These are phyloP conservation scores for Lecanosticta acicola DNA, from an alignment of 2,329 filamentous ascomycete species.

Conservation along the genomic window DNA sequence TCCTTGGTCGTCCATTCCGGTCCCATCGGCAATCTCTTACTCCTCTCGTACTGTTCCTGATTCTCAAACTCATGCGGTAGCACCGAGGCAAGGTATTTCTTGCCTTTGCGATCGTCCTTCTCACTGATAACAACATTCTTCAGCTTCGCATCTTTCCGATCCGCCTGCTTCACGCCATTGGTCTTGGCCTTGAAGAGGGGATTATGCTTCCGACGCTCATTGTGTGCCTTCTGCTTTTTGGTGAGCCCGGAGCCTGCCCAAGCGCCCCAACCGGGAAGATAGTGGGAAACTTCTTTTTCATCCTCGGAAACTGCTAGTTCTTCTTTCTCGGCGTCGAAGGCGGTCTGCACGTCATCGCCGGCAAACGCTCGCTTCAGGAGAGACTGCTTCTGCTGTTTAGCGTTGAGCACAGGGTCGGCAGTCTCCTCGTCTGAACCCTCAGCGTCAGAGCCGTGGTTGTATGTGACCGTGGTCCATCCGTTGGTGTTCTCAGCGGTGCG, in stretches of 20 bases:
- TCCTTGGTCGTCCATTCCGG: slow-evolving; percentile 97
- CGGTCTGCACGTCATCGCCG: slow-evolving; percentile 72
- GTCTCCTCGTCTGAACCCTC: slow-evolving; percentile 23
- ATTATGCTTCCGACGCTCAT: slow-evolving; percentile 45
- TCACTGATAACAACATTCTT: slow-evolving; percentile 87
- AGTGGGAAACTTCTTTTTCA: slow-evolving; percentile 73
- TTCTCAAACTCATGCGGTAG: slow-evolving; percentile 89
- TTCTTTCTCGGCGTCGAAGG: slow-evolving; percentile 77
- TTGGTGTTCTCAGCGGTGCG: slow-evolving; percentile 31
- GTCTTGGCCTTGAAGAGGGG: slow-evolving; percentile 56
- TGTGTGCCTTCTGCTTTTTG: slow-evolving; percentile 60
- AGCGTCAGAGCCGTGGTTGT: slow-evolving; percentile 30
- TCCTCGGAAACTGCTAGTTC: slow-evolving; percentile 68
- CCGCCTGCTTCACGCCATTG: slow-evolving; percentile 63
- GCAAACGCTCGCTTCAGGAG: slow-evolving; percentile 78
- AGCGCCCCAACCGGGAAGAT: slow-evolving; percentile 88
- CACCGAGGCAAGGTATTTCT: slow-evolving; percentile 75
- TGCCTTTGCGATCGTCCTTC: slow-evolving; percentile 84
- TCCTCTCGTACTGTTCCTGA: slow-evolving; percentile 81
- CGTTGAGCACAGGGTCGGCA: slow-evolving; percentile 24
- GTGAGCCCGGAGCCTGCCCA: slow-evolving; percentile 84
- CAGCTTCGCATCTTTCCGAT: slow-evolving; percentile 76
- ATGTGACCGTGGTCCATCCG: slow-evolving; percentile 42
- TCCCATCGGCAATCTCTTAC: slow-evolving; percentile 77
- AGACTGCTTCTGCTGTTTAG: slow-evolving; percentile 52